A percentile compares a stretch with the other conserved stretches of the same genome.
Evolutionary conservation across 108 stramenopile genomes (phyloP).

Genomic region (Fistulifera pelliculosa): DNA sequence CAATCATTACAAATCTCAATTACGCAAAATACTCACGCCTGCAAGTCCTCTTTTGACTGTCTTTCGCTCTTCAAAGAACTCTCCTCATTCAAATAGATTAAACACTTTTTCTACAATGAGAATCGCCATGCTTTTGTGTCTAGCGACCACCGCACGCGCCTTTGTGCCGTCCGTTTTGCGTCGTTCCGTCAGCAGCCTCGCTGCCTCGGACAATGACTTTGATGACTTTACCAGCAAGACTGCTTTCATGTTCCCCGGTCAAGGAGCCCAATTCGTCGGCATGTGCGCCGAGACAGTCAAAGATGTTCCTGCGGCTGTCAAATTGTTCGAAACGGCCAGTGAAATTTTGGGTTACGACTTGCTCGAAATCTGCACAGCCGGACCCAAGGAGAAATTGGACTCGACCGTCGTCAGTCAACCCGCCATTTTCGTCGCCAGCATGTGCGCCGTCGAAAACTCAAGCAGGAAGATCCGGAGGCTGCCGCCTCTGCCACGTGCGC

Average conservation of each 20-base stretch:
- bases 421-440: conserved; percentile 95
- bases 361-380: conserved; percentile 80
- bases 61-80: too few relatives aligned
- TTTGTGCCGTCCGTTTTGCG: neutral
- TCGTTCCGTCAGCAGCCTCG: neutral
- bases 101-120: too few relatives aligned
- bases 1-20: too few relatives aligned
- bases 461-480: conserved; percentile 78
- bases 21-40: too few relatives aligned
- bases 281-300: conserved; percentile 79
- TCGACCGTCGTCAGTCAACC: conserved; percentile 95
- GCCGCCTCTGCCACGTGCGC: conserved; percentile 90
- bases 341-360: conserved; percentile 95
- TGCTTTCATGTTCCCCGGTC: conserved; percentile 95
- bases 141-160: neutral
- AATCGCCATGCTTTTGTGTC: too few relatives aligned
- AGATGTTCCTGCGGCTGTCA: conserved; percentile 88
- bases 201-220: conserved; percentile 73
- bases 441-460: conserved; percentile 95
- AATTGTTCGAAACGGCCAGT: conserved; percentile 90
- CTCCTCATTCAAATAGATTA: too few relatives aligned
- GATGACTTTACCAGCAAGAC: conserved; percentile 76
- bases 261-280: conserved; percentile 88
- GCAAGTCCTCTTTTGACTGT: too few relatives aligned
- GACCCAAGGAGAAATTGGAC: conserved; percentile 92